Evolutionary conservation across 768 basidiomycete species (phyloP), one percentile per base, ranked within the genome.

Genomic region (Pleurotus giganteus): DNA sequence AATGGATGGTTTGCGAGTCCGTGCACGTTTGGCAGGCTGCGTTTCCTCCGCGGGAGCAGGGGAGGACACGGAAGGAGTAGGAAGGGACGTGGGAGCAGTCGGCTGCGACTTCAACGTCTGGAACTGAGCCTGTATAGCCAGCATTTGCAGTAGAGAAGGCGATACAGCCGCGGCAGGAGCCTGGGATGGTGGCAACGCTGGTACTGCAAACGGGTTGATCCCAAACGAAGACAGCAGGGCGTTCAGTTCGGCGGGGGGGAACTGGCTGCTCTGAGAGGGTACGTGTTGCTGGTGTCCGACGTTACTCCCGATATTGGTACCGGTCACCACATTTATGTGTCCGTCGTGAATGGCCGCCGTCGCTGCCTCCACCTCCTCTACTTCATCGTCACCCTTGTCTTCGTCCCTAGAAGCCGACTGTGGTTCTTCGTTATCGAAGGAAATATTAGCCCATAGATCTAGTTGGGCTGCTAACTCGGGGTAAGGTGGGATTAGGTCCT

Each of bases 381-480:
- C 76, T n/a, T 79, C 78, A 2, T 74, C 68, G 17, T 64, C 67
- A 23, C 69, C 63, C 42, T 47, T 69, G 70, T 56, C 63, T 55
- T 71, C 75, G 24, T 73, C 66, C 19, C 69, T 65, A 26, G 69
- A 64, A 41, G 73, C 19, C 13, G 49, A 34, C 19, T 51, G 49
- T 12, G 51, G 31, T 36, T 57, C 70, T 55, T 65, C 63, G 0
- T 82, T 83, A 56, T 91, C 84, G 65, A 94, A 94, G 6, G 84
- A 70, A 54, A 93, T 76, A 69, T 89, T 85, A 12, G 89, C 88
- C 92, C 92, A 94, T 52, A 94, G 75, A 67, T 88, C 86, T 51
- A 91, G 84, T 66, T 89, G 89, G 0, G 89, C 85, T 17, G 78
- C 76, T 53, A 92, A 76, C 70, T 93, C 91, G 9, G 87, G 85